Conservation (phyloP, 2,329 filamentous ascomycete genomes). For the Monilinia polystroma region DNA sequence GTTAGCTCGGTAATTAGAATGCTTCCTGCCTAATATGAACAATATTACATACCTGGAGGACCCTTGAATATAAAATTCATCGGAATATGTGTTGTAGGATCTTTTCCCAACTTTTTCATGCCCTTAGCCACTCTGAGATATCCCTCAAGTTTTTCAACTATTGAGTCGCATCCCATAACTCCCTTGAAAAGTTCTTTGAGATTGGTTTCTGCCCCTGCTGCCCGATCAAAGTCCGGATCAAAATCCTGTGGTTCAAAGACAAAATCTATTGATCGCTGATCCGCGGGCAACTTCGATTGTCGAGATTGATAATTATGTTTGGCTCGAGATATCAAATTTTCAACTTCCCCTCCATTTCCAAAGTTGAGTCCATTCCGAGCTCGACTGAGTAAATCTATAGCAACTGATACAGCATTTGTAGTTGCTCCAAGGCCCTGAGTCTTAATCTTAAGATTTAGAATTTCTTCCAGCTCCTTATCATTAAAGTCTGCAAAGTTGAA, state of each 20-base stretch:
- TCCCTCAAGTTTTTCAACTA: constrained; percentile 49
- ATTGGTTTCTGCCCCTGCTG: constrained; percentile 44
- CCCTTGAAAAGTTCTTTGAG: constrained; percentile 49
- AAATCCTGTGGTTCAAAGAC: constrained; percentile 47
- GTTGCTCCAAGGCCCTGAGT: constrained; percentile 54
- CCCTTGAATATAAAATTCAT: constrained; percentile 60
- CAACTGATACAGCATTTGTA: constrained; percentile 51
- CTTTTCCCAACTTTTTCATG: constrained; percentile 48
- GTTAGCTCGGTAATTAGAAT: neutral
- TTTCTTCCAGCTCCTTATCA: constrained; percentile 55
- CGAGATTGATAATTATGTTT: constrained; percentile 40
- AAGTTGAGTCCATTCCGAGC: constrained; percentile 64
- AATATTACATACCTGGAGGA: constrained; percentile 49
- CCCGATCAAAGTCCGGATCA: constrained; percentile 52
- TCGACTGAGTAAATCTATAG: constrained; percentile 58
- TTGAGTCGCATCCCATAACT: constrained; percentile 51
- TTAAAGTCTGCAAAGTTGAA: constrained; percentile 70
- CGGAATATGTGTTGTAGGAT: constrained; percentile 53
- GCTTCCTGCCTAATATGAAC: rapidly evolving
- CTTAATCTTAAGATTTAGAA: constrained; percentile 63
- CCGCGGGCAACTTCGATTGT: constrained; percentile 27
- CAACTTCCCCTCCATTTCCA: constrained; percentile 72
- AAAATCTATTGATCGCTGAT: constrained; percentile 27
- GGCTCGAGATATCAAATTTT: constrained; percentile 62
- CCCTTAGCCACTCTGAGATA: constrained; percentile 48